Base-by-base conservation (phyloP, 192 early-diverging fungal species). In the Umbelopsis ramanniana region DNA sequence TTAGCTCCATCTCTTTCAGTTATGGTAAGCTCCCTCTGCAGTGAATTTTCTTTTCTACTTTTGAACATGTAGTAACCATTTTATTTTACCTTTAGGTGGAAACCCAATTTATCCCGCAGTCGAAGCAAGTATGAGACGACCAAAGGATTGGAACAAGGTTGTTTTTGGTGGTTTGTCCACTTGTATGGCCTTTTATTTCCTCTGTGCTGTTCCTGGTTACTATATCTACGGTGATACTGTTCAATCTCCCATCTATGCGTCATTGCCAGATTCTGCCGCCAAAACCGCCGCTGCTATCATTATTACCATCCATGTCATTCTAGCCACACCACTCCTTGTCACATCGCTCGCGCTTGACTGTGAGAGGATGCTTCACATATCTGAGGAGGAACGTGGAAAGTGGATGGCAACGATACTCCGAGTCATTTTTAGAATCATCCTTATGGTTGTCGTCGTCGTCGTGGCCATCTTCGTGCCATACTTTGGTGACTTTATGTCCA, bases 21-120 rank as follows among this genome's bases (percentile, higher is more conserved):
- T 96, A 89, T 70, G 83, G 89, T 12, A 63, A 3, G 57, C 35
- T 57, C 2, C 11, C 8, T 2, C 26, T 26, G 14, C 21, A 35
- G 22, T 29, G 29, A 29, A 3, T 29, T 29, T 29, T 29, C 29
- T 3, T 29, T 29, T 29, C 29, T 29, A n/a, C 29, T 3, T 29
- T 1, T 29, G 3, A 29, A 3, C 29, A 29, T 29, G 29, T 29
- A 29, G 29, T 29, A 29, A 29, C 29, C 1, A 29, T 29, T 2
- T 1, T 29, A 29, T 29, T 29, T n/a, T 60, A 14, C 29, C 15
- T n/a, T 48, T 72, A 40, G 76, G 76, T 71, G 93, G 93, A 48
- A 93, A 93, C 60, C 91, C 88, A 8, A 89, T 93, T 11, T 95
- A 94, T 77, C 91, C 93, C 29, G 90, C 94, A 60, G 90, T 96